These are phyloP conservation scores for Globisporangium parvum DNA, from an alignment of 352 stramenopile genomes.

Conservation along the genomic window DNA sequence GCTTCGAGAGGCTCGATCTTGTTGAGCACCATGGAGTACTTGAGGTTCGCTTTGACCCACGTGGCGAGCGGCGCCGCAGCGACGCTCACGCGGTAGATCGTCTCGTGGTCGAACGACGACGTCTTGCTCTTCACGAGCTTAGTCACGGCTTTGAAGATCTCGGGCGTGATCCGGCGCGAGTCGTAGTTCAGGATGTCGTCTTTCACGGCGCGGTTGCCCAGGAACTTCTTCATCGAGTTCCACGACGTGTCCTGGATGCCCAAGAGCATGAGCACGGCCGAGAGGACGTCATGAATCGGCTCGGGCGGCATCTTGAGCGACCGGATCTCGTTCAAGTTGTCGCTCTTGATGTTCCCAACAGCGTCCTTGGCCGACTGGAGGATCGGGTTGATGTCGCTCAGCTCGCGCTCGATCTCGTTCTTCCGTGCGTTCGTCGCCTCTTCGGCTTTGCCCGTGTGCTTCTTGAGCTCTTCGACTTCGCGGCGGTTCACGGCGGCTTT, in stretches of 20 bases:
- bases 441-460: slow-evolving; percentile 85
- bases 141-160: slow-evolving; percentile 88
- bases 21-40: slow-evolving; percentile 94
- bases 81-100: slow-evolving; percentile 92
- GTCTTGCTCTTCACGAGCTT: slow-evolving; percentile 93
- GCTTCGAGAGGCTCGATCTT: slow-evolving; percentile 93
- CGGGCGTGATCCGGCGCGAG: slow-evolving; percentile 84
- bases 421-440: slow-evolving; percentile 88
- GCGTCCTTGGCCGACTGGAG: slow-evolving; percentile 89
- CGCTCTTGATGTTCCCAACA: slow-evolving; percentile 92
- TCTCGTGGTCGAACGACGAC: slow-evolving; percentile 91
- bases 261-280: slow-evolving; percentile 92
- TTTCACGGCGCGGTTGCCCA: slow-evolving; percentile 93
- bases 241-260: slow-evolving; percentile 94
- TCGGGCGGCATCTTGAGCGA: slow-evolving; percentile 94
- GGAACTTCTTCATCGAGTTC: slow-evolving; percentile 97
- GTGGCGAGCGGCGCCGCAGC: slow-evolving; percentile 91
- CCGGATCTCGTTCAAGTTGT: slow-evolving; percentile 95
- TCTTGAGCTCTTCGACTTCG: slow-evolving; percentile 91
- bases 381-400: slow-evolving; percentile 89
- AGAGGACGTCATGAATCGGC: slow-evolving; percentile 93
- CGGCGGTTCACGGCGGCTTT: slow-evolving; percentile 81
- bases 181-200: slow-evolving; percentile 97
- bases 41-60: slow-evolving; percentile 95
- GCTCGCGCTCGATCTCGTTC: slow-evolving; percentile 90